These are phyloP conservation scores for Syzygium jambos DNA, from an alignment of 345 rosid species.

Conservation along the genomic window DNA sequence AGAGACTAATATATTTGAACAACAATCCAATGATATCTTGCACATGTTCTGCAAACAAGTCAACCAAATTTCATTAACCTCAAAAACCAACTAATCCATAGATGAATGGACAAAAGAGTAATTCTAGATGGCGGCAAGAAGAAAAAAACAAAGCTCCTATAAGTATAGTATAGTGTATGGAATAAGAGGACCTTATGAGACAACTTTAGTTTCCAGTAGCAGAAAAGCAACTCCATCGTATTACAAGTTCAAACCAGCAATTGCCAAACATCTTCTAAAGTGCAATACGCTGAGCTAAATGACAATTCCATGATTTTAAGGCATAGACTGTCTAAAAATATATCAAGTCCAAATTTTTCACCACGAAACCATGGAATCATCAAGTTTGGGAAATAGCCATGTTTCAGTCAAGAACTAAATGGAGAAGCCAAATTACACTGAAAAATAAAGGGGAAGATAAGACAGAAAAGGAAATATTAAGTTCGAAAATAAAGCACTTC, in stretches of 20 bases:
- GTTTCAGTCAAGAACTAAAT: not conserved
- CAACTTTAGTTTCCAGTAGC: not conserved
- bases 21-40: conserved; percentile 69
- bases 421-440: not conserved
- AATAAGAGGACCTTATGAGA: not conserved
- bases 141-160: not conserved
- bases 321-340: not conserved
- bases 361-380: not conserved
- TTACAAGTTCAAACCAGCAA: not conserved
- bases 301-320: not conserved
- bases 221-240: not conserved
- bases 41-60: conserved; percentile 56
- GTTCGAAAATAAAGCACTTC: not conserved
- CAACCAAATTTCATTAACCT: not conserved
- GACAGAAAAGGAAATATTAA: not conserved
- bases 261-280: not conserved
- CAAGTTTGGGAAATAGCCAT: not conserved
- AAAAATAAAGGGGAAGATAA: not conserved
- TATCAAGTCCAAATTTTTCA: not conserved
- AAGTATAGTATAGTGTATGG: not conserved
- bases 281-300: not conserved
- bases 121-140: not conserved
- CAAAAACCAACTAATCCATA: not conserved
- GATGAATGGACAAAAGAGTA: not conserved
- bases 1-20: conserved; percentile 65